phyloP scores from a whole-genome alignment of 345 rosid genomes.

The Euphorbia pulcherrima region DNA sequence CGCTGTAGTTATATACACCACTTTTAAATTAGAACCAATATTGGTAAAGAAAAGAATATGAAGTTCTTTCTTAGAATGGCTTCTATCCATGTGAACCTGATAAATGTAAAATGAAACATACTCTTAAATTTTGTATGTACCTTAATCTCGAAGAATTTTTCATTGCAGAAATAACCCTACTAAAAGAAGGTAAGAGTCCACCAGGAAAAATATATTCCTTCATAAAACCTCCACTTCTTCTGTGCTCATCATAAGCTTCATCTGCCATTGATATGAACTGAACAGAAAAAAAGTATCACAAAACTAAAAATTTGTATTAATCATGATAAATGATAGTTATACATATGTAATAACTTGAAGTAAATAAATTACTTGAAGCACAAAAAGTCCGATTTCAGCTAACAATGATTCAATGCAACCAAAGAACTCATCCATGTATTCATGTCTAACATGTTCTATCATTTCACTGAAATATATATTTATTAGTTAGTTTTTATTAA shows the following conservation, averaged over 20 bases:
- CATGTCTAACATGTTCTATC: constrained; percentile 90
- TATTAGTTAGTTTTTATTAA: too few species aligned
- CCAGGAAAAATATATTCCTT: constrained; percentile 89
- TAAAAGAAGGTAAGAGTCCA: too few species aligned
- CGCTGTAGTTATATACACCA: constrained; percentile 36
- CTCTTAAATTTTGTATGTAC: too few species aligned
- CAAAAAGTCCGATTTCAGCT: constrained; percentile 66
- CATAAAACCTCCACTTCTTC: constrained; percentile 72
- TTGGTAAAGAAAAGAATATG: too few species aligned
- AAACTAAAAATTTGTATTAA: too few species aligned
- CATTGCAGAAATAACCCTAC: constrained; percentile 71
- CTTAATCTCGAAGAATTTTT: constrained; percentile 66
- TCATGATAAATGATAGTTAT: too few species aligned
- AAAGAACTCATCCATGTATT: constrained; percentile 80
- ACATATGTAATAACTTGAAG: too few species aligned
- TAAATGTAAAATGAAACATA: too few species aligned
- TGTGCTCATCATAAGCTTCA: constrained; percentile 60
- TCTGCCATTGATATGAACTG: constrained; percentile 83
- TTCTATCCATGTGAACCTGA: too few species aligned
- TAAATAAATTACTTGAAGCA: constrained; percentile 64
- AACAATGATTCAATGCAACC: constrained; percentile 62
- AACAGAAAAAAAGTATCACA: not conserved
- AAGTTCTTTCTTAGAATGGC: too few species aligned
- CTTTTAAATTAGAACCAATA: too few species aligned
- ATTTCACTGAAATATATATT: constrained; percentile 63